Conservation (phyloP, 495 filamentous ascomycete genomes). For the Paragyromitra xinjiangensis region DNA sequence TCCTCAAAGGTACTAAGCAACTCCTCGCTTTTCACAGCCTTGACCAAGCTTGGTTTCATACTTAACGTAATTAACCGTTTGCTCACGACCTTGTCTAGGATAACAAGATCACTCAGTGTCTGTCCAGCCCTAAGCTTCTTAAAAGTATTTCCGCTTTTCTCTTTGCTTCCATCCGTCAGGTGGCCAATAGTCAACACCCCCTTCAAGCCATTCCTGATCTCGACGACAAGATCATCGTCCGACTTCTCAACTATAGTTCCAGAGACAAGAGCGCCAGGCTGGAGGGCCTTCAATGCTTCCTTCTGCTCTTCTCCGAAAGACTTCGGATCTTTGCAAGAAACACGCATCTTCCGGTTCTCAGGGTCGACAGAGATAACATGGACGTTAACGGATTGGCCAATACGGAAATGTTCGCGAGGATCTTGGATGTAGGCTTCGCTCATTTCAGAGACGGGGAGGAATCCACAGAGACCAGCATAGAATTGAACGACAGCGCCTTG, state of each 20-base stretch:
- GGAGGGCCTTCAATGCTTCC: constrained; percentile 74
- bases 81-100: constrained; percentile 78
- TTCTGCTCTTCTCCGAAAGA: constrained; percentile 78
- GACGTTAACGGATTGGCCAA: constrained; percentile 89
- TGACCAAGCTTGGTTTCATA: constrained; percentile 81
- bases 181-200: constrained; percentile 79
- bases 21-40: constrained; percentile 71
- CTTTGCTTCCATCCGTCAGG: constrained; percentile 78
- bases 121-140: constrained; percentile 84
- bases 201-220: constrained; percentile 70
- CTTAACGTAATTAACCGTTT: constrained; percentile 77
- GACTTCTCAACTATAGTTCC: constrained; percentile 87
- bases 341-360: constrained; percentile 73
- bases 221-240: constrained; percentile 77
- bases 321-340: constrained; percentile 91
- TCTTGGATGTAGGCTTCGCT: constrained; percentile 94
- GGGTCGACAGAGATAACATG: constrained; percentile 81
- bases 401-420: constrained; percentile 84
- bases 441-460: constrained; percentile 94
- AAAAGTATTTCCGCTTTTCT: constrained; percentile 75
- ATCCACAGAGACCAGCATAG: constrained; percentile 81
- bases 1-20: constrained; percentile 74
- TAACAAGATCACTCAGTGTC: constrained; percentile 79
- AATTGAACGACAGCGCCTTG: constrained; percentile 92
- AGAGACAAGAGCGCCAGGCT: constrained; percentile 73